Percentiles rank a stretch among this genome's conserved stretches.
Evolutionary conservation across 2,329 filamentous ascomycete genomes (phyloP).

Genomic region (Claviceps paspali): DNA sequence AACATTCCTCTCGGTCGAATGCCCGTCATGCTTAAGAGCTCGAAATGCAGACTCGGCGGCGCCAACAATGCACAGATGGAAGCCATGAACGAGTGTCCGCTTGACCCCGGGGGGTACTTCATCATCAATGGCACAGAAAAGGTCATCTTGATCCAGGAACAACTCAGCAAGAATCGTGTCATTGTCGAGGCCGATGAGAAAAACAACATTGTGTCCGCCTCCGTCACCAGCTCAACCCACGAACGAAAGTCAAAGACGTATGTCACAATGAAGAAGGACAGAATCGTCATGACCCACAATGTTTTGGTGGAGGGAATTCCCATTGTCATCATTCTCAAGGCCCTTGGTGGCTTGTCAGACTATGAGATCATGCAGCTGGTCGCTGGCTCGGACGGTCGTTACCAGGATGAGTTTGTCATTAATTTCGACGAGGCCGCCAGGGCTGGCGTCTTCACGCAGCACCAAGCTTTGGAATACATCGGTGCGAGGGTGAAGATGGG

Average conservation of each 20-base stretch:
- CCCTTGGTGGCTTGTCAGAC: slow-evolving; percentile 84
- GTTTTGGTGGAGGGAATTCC: slow-evolving; percentile 88
- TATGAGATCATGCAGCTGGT: slow-evolving; percentile 89
- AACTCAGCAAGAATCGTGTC: slow-evolving; percentile 96
- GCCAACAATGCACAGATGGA: slow-evolving; percentile 84
- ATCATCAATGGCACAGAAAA: slow-evolving; percentile 97
- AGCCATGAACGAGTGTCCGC: slow-evolving; percentile 80
- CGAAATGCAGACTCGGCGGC: slow-evolving; percentile 73
- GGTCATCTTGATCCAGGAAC: slow-evolving; percentile 95
- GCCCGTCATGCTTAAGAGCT: slow-evolving; percentile 94
- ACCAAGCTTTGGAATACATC: slow-evolving; percentile 89
- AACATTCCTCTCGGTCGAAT: slow-evolving; percentile 76
- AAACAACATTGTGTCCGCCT: slow-evolving; percentile 87
- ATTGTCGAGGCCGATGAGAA: slow-evolving; percentile 89
- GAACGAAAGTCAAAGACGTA: slow-evolving; percentile 98
- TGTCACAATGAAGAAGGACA: slow-evolving; percentile 84
- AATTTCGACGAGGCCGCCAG: slow-evolving; percentile 90
- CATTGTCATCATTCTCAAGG: slow-evolving; percentile 83
- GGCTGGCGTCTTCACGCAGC: slow-evolving; percentile 75
- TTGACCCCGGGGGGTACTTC: slow-evolving; percentile 95
- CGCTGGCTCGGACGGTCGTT: slow-evolving; percentile 69
- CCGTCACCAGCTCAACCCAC: slow-evolving; percentile 93
- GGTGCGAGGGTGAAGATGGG: slow-evolving; percentile 80
- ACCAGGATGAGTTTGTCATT: slow-evolving; percentile 88
- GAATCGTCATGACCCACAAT: slow-evolving; percentile 82